Base-by-base conservation (phyloP, 1,284 basidiomycete genomes). In the Fomitiporia mediterranea region DNA sequence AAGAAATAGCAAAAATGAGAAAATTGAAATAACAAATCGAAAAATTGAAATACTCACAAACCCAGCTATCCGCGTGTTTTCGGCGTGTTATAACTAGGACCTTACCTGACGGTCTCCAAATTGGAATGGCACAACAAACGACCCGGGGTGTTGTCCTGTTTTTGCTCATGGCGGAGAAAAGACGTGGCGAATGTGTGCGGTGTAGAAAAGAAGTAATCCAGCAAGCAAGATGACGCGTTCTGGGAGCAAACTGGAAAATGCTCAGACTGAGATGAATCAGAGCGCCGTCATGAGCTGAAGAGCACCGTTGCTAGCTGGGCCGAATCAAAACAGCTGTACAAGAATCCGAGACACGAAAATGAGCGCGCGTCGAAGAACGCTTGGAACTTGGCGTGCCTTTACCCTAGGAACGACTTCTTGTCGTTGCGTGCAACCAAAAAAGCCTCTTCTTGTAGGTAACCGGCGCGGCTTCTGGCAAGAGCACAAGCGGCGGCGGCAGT, bases 101-200 rank as follows among this genome's bases (percentile, higher is more conserved):
- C 69, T 90, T 88, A 67, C 81, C 82, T 8, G 82, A 80, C 25
- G 82, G 71, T 60, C 83, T 79, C 47, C 81, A 74, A 61, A 91
- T 89, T 51, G 89, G 89, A 58, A 91, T 91, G 49, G 89, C 89
- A 68, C 89, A 91, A 70, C 89, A 91, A 63, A 91, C 89, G 69
- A 91, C 78, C 66, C 89, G 84, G 53, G 89, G 89, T 43, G 80
- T 80, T 57, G 82, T 71, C 63, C 86, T 66, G 84, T 86, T 78
- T 88, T 88, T 88, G 67, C 82, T 84, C 85, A 89, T 90, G 47
- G 44, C 42, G 40, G 53, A 32, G 57, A 51, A 27, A 39, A 57
- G 46, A 54, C 46, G 60, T 25, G 55, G 49, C 30, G 65, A 58
- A 35, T 58, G 48, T 54, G 53, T 58, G 53, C 57, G 54, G 56